These are phyloP conservation scores for Basipetospora chlamydospora DNA, from an alignment of 2,329 filamentous ascomycete species.

Conservation along the genomic window DNA sequence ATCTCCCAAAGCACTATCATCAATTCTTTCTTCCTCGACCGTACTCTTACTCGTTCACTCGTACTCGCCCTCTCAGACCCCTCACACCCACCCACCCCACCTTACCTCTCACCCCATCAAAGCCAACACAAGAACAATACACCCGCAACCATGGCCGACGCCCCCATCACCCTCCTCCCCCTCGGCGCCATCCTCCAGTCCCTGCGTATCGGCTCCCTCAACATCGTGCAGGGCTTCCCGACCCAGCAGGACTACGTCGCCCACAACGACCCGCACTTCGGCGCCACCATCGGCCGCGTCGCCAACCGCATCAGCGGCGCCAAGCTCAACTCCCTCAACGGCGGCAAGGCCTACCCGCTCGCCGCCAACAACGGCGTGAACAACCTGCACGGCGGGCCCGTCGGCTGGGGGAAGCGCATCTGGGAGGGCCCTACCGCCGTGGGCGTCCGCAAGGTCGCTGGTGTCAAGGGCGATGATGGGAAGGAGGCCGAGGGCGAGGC, in stretches of 20 bases:
- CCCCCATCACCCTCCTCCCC: conserved; percentile 52
- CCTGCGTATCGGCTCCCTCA: conserved; percentile 60
- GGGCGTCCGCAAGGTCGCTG: conserved; percentile 32
- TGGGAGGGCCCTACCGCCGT: conserved; percentile 59
- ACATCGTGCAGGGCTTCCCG: conserved; percentile 83
- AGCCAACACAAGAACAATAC: neutral
- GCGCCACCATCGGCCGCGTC: conserved; percentile 78
- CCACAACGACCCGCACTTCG: conserved; percentile 70
- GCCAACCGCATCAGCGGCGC: conserved; percentile 70
- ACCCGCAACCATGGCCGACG: conserved; percentile 23
- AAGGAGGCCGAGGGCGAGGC: conserved; percentile 56
- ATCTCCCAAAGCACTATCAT: too few relatives aligned
- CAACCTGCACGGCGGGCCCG: conserved; percentile 54
- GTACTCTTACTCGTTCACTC: too few relatives aligned
- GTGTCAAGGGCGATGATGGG: conserved; percentile 37
- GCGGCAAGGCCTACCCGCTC: conserved; percentile 50
- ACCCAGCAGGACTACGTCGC: conserved; percentile 58
- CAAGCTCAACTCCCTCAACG: conserved; percentile 57
- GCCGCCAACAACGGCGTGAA: conserved; percentile 66
- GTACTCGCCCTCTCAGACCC: neutral
- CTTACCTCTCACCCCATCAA: neutral
- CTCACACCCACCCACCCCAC: neutral
- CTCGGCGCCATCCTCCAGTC: conserved; percentile 70
- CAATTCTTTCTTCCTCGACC: too few relatives aligned
- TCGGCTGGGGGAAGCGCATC: conserved; percentile 69